Base-by-base conservation (phyloP, 345 rosid species). In the Dimocarpus longan region DNA sequence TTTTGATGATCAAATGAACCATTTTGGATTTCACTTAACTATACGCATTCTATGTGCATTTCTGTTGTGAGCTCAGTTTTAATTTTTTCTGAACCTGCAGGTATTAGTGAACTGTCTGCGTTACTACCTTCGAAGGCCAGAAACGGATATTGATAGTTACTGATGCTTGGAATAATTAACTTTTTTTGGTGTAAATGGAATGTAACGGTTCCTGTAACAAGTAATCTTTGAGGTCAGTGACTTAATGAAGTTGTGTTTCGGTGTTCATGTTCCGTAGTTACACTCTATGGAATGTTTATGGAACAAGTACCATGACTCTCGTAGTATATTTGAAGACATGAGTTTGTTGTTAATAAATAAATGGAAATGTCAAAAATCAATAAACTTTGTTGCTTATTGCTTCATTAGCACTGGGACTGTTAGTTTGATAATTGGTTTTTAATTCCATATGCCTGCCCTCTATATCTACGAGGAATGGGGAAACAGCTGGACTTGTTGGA, bases 111-210 rank as follows among this genome's bases (percentile, higher is more conserved):
- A 95, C 85, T 88, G 93, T 66, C 86, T 95, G 82, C 95, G 98
- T 26, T 95, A 91, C 90, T 95, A 88, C 82, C 92, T 95, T 46
- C 87, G 98, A 77, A 90, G 97, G 93, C 98, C 99, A 3, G 99
- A 93, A 80, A 95, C 94, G 0, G 98, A 95, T 68, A 78, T 92
- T 1, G 94, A 95, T 73, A 95, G 98, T 79, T 95, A 95, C 73
- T 95, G 82, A 79, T 52, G 6, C 21, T 44, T 5, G 66, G 64
- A 18, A 54, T 24, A 71, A 46, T 32, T 71, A 19, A n/a, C 28
- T 13, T 26, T 28, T 28, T 54, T 11, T 9, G 68, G 57, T 86
- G 82, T 83, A 83, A 79, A 79, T 74, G 9, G 63, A 59, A 46
- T 70, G 78, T 75, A 70, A 68, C 48, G 21, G 52, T 68, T 44